Evolutionary conservation across 192 early-diverging fungal species (phyloP), one percentile per base, ranked within the genome.

Genomic region (Entophlyctis helioformis): DNA sequence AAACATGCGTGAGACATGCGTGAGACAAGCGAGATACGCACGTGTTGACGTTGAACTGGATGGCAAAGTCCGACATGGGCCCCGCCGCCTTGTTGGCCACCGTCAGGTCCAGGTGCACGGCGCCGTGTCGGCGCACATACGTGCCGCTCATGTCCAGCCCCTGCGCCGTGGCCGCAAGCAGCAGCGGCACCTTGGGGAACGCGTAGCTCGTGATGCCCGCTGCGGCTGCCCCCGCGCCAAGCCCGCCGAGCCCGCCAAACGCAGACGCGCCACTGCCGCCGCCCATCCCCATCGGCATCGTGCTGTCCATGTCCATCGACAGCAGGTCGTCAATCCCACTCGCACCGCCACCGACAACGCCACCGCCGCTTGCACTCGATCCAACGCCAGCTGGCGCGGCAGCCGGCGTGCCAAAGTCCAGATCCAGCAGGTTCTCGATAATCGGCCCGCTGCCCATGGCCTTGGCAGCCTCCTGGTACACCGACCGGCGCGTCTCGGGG

Each of bases 371-470:
- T n/a, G n/a, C n/a, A n/a, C n/a, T n/a, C n/a, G n/a, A n/a, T n/a
- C n/a, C n/a, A n/a, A n/a, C n/a, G 22, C 45, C 51, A 6, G 50
- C 41, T 3, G 42, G n/a, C 22, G 42, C 36, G 19, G 34, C 36
- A 28, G 48, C 10, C 2, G 80, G 66, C 0, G 65, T 76, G 27
- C 74, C 81, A 64, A 78, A 81, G 44, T 84, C 81, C n/a, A 86
- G 51, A 59, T 85, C 84, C 36, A 86, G 57, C 12, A 85, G 60
- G 48, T 85, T 81, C 20, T 68, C 79, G 62, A 83, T 74, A n/a
- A n/a, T n/a, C n/a, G n/a, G n/a, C 42, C 63, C 71, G 36, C 67
- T 64, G 29, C 65, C 64, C 36, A 75, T 53, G 12, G 46, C 54
- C 34, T 52, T 58, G 22, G 53, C 64, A 37, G 68, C 62, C 42